A percentile compares a stretch with the other conserved stretches of the same genome.
Evolutionary conservation across 768 basidiomycete genomes (phyloP).

Genomic region (Pholiota molesta): DNA sequence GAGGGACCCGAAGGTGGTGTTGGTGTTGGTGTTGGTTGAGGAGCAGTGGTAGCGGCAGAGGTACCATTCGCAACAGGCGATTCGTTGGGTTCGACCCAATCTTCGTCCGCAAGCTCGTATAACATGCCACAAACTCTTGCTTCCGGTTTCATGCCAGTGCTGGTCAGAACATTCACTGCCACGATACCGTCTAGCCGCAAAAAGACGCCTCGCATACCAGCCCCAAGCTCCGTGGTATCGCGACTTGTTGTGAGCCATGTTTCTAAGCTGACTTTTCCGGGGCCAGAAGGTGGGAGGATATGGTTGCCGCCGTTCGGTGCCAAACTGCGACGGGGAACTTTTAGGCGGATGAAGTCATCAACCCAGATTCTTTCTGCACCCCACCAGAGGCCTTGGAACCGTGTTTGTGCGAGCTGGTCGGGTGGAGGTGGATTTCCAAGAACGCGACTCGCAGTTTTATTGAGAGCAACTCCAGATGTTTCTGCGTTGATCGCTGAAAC

Average conservation of each 20-base stretch:
- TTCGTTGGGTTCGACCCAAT: conserved; percentile 56
- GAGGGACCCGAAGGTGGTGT: neutral
- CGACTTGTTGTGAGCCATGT: conserved; percentile 23
- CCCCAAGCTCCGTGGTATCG: conserved; percentile 45
- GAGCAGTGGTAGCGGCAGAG: neutral
- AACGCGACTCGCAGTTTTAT: conserved; percentile 27
- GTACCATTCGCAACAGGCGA: neutral
- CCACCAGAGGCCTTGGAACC: conserved; percentile 88
- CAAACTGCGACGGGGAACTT: conserved; percentile 64
- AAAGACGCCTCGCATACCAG: conserved; percentile 67
- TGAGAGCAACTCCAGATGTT: conserved; percentile 25
- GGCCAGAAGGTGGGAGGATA: conserved; percentile 66
- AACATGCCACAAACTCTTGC: conserved; percentile 73
- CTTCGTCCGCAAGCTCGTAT: conserved; percentile 77
- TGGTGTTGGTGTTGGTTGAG: neutral
- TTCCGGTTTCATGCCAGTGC: conserved; percentile 52
- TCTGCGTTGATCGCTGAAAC: conserved; percentile 21
- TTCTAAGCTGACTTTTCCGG: conserved; percentile 39
- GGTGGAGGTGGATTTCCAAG: conserved; percentile 20
- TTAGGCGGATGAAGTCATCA: conserved; percentile 82
- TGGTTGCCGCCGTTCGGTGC: conserved; percentile 65
- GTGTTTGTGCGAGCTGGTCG: conserved; percentile 42
- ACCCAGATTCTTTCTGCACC: conserved; percentile 88
- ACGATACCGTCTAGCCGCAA: conserved; percentile 71
- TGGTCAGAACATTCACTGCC: conserved; percentile 53